A percentile compares a stretch with the other conserved stretches of the same genome.
These are phyloP conservation scores for Crithidia thermophila DNA, from an alignment of 208 protist genomes.

Conservation along the genomic window DNA sequence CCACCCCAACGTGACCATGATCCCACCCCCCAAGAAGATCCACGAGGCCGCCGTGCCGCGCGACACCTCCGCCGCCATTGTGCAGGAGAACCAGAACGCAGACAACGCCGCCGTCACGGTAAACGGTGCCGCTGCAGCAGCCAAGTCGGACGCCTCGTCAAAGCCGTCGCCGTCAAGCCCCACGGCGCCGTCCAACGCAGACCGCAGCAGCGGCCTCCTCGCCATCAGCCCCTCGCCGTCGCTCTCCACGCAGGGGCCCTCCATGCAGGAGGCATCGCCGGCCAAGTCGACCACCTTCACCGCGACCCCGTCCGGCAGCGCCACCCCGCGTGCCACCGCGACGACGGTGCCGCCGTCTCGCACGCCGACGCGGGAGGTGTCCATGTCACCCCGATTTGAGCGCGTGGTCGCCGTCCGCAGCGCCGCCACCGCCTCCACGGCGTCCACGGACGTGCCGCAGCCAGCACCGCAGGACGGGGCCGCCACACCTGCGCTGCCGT, in stretches of 20 bases:
- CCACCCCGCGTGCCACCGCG: constrained; percentile 14
- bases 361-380: constrained; percentile 19
- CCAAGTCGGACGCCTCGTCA: not conserved
- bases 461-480: not conserved
- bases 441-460: not conserved
- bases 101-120: not conserved
- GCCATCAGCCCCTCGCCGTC: not conserved
- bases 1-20: not conserved
- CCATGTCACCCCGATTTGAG: constrained; percentile 12
- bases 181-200: not conserved
- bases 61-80: no score
- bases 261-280: not conserved
- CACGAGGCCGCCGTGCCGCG: not conserved
- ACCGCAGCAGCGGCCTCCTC: not conserved
- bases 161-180: not conserved
- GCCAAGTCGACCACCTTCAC: constrained; percentile 3
- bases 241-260: not conserved
- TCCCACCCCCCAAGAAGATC: not conserved
- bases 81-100: no score
- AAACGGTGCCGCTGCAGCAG: not conserved
- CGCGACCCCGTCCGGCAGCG: constrained; percentile 7
- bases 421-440: not conserved
- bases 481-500: not conserved
- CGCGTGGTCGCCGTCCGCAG: not conserved
- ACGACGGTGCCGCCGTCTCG: constrained; percentile 19